These are phyloP conservation scores for Ophioceras dolichostomum DNA, from an alignment of 2,329 filamentous ascomycete species.

Conservation along the genomic window DNA sequence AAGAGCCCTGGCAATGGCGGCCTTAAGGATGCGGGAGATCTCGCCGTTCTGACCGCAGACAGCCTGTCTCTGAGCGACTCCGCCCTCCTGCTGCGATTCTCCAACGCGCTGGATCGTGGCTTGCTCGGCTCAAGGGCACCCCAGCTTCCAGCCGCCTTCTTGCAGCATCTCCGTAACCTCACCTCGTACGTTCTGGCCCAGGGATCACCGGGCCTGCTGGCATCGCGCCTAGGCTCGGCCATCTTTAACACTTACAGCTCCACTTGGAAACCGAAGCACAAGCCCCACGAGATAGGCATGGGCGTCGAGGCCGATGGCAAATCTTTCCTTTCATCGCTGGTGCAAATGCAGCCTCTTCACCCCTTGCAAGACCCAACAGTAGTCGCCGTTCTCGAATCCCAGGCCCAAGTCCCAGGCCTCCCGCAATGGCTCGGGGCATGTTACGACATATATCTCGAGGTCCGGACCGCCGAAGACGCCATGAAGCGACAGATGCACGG, in stretches of 20 bases:
- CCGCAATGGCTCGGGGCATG: constrained; percentile 37
- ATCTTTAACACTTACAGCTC: constrained; percentile 1
- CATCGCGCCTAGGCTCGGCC: constrained; percentile 1
- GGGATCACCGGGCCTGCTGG: neutral
- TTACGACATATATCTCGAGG: constrained; percentile 36
- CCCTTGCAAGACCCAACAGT: constrained; percentile 45
- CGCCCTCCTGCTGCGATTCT: constrained; percentile 19
- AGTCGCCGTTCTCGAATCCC: constrained; percentile 28
- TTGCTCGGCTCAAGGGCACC: neutral
- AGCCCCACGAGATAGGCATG: no score
- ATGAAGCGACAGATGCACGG: constrained; percentile 28
- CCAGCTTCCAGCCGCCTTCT: neutral
- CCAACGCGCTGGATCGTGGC: constrained; percentile 2
- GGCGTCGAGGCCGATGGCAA: no score
- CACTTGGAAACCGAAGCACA: neutral
- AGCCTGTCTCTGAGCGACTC: constrained; percentile 34
- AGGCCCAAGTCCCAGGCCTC: constrained; percentile 17
- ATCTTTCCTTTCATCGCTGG: no score
- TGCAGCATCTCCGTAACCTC: constrained; percentile 8
- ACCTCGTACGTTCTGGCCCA: constrained; percentile 9
- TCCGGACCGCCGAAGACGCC: constrained; percentile 26
- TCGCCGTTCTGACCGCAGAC: constrained; percentile 30
- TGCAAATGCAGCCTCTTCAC: constrained; percentile 36
- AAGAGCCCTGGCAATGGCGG: constrained; percentile 1
- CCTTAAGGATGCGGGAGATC: constrained; percentile 13